Conservation (phyloP, 179 eudicot species). For the Actinidia polygama region DNA sequence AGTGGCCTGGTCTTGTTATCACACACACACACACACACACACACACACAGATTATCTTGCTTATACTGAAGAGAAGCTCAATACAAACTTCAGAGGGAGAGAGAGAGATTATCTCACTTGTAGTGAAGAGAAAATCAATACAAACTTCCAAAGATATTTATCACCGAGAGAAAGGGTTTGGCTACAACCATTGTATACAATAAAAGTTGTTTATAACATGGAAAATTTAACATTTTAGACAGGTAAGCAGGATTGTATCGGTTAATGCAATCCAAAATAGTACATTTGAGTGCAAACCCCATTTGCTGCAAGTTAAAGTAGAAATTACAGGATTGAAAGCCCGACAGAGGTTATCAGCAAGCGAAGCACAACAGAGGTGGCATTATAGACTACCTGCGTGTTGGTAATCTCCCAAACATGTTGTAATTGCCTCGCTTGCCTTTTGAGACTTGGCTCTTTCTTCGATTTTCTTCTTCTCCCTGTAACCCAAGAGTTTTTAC, state of each 20-base stretch:
- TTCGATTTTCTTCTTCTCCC: slow-evolving; percentile 85
- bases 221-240: slow-evolving; percentile 7
- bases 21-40: background rate
- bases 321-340: background rate
- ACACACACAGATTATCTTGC: background rate
- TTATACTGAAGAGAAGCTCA: background rate
- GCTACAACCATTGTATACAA: background rate
- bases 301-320: background rate
- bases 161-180: background rate
- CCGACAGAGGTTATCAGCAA: background rate
- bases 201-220: background rate
- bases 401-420: slow-evolving; percentile 43
- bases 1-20: too few species aligned
- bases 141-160: background rate
- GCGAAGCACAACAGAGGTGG: background rate
- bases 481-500: slow-evolving; percentile 31
- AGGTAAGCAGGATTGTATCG: background rate
- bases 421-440: slow-evolving; percentile 66
- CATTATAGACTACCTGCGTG: slow-evolving; percentile 21
- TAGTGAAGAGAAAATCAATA: background rate
- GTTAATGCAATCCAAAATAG: background rate
- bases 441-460: slow-evolving; percentile 66
- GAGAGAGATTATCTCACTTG: background rate
- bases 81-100: background rate
- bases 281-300: background rate